Percentiles rank a stretch among this genome's conserved stretches.
Evolutionary conservation across 2,329 filamentous ascomycete genomes (phyloP).

Genomic region (Pseudopithomyces chartarum): DNA sequence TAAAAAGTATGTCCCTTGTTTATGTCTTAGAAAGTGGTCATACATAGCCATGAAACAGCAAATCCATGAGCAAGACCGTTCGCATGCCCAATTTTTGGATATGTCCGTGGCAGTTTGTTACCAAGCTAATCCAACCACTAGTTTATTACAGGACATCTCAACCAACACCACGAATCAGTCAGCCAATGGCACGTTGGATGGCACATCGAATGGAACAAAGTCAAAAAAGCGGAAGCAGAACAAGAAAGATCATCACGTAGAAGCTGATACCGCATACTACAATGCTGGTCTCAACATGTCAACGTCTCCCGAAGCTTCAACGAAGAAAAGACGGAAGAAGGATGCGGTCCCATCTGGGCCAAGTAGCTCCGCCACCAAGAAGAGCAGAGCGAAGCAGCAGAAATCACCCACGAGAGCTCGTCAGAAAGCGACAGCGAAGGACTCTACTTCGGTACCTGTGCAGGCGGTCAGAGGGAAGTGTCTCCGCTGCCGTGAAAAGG

Average conservation of each 20-base stretch:
- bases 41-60: neutral
- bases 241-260: constrained; percentile 23
- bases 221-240: constrained; percentile 23
- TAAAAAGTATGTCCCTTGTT: constrained; percentile 23
- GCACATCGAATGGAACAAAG: constrained; percentile 15
- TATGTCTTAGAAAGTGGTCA: neutral
- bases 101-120: neutral
- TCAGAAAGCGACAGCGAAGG: constrained; percentile 14
- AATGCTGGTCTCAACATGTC: constrained; percentile 26
- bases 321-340: constrained; percentile 30
- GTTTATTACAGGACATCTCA: constrained; percentile 11
- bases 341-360: constrained; percentile 10
- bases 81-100: neutral
- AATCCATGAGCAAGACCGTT: no score
- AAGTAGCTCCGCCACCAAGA: constrained; percentile 15
- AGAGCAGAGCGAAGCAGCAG: constrained; percentile 21
- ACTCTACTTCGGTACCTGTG: constrained; percentile 7
- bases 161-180: constrained; percentile 5
- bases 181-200: constrained; percentile 9
- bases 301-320: constrained; percentile 24
- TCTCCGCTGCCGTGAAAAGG: constrained; percentile 29
- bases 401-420: constrained; percentile 19
- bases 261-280: constrained; percentile 12
- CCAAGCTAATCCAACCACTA: neutral
- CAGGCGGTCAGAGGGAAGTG: constrained; percentile 24